Base-by-base conservation (phyloP, 2,329 filamentous ascomycete species). In the Diaporthe destruens region DNA sequence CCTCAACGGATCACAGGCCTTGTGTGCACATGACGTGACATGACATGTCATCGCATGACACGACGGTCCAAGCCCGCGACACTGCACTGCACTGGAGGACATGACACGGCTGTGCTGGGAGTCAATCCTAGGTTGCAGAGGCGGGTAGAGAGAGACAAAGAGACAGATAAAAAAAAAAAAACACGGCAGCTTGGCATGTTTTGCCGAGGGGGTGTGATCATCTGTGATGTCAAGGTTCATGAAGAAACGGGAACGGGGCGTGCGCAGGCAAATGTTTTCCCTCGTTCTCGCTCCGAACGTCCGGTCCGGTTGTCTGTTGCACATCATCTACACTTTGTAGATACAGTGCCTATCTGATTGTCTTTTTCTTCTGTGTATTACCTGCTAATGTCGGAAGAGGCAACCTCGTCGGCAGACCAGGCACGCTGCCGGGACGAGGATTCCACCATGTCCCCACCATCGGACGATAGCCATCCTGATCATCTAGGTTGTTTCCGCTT, bases 71-170 rank as follows among this genome's bases (percentile, higher is more conserved):
- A 39, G 36, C 36, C 6, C 59, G 56, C 34, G 51, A 56, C 39
- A 51, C 69, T 34, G 51, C 69, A 51, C 61, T 44, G 23, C 39
- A 34, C 39, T 34, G 39, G 36, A 20, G 29, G 29, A 23, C 39
- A 65, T 49, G 59, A 65, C 42, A 49, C 59, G 61, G 61, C 51
- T 9, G n/a, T 65, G 61, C 61, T 65, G 61, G 61, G 18, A 65
- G 61, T 51, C 61, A 51, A 65, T 11, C n/a, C 32, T 42, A 23
- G n/a, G 44, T 44, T 32, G 20, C 61, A n/a, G 44, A 36, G 11
- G 25, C 36, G 59, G n/a, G n/a, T n/a, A n/a, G n/a, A n/a, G n/a
- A n/a, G n/a, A n/a, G n/a, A n/a, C n/a, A n/a, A n/a, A n/a, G n/a
- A n/a, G n/a, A n/a, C n/a, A n/a, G n/a, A n/a, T n/a, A n/a, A n/a